These are phyloP conservation scores for Skeletonema grethae DNA, from an alignment of 108 stramenopile genomes.

Conservation along the genomic window DNA sequence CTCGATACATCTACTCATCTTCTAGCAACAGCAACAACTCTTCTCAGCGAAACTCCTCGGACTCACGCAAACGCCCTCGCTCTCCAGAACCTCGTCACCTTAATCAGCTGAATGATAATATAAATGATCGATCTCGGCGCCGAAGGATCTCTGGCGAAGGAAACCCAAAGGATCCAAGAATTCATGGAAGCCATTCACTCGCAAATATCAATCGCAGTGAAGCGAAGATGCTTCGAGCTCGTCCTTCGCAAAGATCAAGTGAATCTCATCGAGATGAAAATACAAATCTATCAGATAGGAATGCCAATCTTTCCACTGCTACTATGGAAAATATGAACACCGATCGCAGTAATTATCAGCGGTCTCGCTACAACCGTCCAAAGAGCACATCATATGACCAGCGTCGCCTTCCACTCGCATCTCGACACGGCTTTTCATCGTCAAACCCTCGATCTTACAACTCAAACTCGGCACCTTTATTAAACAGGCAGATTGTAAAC, in stretches of 20 bases:
- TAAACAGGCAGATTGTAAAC: not conserved
- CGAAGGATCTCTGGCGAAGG: not conserved
- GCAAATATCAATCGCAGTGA: not conserved
- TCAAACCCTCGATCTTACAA: not conserved
- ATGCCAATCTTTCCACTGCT: not conserved
- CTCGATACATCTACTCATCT: too few species aligned
- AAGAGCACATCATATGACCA: not conserved
- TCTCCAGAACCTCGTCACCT: too few species aligned
- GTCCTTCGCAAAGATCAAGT: not conserved
- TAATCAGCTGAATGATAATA: too few species aligned
- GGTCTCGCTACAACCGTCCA: too few species aligned
- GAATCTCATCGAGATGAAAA: not conserved
- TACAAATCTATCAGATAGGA: too few species aligned
- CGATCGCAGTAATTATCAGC: not conserved
- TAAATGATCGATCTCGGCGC: not conserved
- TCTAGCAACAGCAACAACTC: too few species aligned
- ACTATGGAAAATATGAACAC: not conserved
- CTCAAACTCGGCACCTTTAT: not conserved
- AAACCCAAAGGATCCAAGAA: not conserved
- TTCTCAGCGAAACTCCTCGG: not conserved
- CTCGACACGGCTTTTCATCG: not conserved
- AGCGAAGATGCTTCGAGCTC: not conserved
- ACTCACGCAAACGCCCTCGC: too few species aligned
- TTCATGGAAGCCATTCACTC: not conserved
- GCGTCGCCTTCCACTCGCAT: not conserved